Evolutionary conservation across 1,139 yeast species (phyloP), one percentile per base, ranked within the genome.

Genomic region (Candida smagusa): DNA sequence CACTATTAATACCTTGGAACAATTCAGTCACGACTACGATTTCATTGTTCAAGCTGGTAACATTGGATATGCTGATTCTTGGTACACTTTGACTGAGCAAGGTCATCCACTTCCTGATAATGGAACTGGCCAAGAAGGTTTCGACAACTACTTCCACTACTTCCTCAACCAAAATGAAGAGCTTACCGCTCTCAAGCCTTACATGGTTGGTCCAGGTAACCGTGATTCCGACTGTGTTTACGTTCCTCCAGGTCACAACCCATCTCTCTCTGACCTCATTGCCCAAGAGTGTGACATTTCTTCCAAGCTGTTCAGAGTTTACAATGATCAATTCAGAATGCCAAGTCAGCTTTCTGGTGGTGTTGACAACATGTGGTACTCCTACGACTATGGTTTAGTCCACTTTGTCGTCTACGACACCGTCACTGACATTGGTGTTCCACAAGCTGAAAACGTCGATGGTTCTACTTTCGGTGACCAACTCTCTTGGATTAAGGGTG

Each of bases 171-270:
- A 36, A 21, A 19, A 31, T 29, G 35, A 36, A 22, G 33, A 32
- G 9, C 9, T 36, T n/a, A 36, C 38, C n/a, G 29, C 35, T 3
- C 8, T 8, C 3, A 36, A 31, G 27, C 35, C 38, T 3, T 36
- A 31, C 28, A 36, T 36, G 38, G 38, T 36, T 13, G 38, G 38
- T 2, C 30, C 34, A 2, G 38, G 38, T 12, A 36, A 36, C 32
- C 38, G 31, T 26, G 38, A 36, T 12, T 35, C 38, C 16, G 38
- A 36, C 30, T 36, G 38, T 28, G 31, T 26, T 19, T 12, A 36
- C 29, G 37, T 34, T 16, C 34, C 27, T n/a, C n/a, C n/a, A n/a
- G 7, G 19, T 22, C 16, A n/a, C 33, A 13, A 34, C 30, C 16
- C 24, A 35, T 12, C 25, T 21, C n/a, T 28, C 12, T 24, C 25